Percentiles rank a stretch among this genome's conserved stretches.
phyloP scores from a whole-genome alignment of 352 stramenopile species.

The Pythium chondricola region DNA sequence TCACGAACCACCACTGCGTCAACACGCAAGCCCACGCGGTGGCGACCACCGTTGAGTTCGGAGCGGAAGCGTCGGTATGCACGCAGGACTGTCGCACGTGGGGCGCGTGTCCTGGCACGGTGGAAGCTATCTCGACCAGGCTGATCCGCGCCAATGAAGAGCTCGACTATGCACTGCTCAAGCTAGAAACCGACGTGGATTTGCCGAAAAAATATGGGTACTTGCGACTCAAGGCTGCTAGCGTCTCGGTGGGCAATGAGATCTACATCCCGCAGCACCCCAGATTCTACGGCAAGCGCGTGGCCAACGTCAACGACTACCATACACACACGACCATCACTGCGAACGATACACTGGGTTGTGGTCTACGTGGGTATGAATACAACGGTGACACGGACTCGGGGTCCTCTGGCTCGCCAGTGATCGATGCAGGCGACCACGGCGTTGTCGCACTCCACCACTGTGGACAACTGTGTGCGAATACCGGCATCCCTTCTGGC shows the following conservation, averaged over 20 bases:
- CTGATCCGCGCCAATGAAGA: constrained; percentile 38
- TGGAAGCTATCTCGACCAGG: constrained; percentile 33
- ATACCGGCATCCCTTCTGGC: constrained; percentile 44
- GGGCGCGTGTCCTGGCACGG: constrained; percentile 34
- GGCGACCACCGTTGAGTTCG: constrained; percentile 51
- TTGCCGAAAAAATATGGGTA: constrained; percentile 50
- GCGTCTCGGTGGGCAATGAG: constrained; percentile 24
- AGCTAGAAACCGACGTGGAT: constrained; percentile 29
- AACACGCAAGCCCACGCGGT: constrained; percentile 29
- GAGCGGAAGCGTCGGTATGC: constrained; percentile 38
- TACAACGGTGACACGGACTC: constrained; percentile 65
- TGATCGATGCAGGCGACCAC: constrained; percentile 42
- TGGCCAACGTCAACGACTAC: constrained; percentile 45
- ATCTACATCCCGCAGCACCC: constrained; percentile 58
- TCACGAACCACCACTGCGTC: constrained; percentile 78
- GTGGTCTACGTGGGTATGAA: constrained; percentile 29
- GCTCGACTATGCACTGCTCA: constrained; percentile 62
- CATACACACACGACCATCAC: constrained; percentile 31
- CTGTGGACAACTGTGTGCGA: constrained; percentile 50
- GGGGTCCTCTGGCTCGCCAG: constrained; percentile 54
- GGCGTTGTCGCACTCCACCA: constrained; percentile 66
- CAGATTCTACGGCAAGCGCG: constrained; percentile 38
- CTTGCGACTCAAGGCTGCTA: constrained; percentile 33
- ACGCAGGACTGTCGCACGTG: constrained; percentile 26
- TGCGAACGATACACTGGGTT: constrained; percentile 27